These are phyloP conservation scores for Musa itinerans DNA, from an alignment of 176 grass and related monocot genomes.

Conservation along the genomic window DNA sequence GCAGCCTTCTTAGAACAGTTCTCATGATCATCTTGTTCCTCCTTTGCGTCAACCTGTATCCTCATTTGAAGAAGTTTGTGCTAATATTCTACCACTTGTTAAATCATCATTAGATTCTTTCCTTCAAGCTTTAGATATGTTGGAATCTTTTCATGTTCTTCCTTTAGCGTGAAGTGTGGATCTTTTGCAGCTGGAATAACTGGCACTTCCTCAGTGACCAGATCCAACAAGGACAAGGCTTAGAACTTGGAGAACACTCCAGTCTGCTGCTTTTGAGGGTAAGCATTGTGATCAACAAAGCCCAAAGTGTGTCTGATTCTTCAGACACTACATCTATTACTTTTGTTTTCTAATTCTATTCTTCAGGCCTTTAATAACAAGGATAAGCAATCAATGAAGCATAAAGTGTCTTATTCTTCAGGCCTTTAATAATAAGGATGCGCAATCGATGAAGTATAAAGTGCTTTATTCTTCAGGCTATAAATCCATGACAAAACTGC, in stretches of 20 bases:
- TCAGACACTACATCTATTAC: neutral
- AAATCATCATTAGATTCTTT: neutral
- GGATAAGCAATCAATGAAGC: too few species aligned
- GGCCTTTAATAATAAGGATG: too few species aligned
- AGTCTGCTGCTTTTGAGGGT: neutral
- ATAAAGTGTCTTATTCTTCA: too few species aligned
- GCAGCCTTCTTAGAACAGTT: neutral
- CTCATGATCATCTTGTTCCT: neutral
- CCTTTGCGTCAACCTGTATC: neutral
- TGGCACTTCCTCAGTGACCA: neutral
- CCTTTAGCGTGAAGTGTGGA: slow-evolving; percentile 5
- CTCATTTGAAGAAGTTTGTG: neutral
- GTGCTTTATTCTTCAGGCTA: too few species aligned
- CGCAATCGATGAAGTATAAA: too few species aligned
- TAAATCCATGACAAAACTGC: too few species aligned
- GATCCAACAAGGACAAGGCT: neutral
- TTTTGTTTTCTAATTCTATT: neutral
- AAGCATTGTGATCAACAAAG: neutral
- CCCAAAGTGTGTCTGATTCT: neutral
- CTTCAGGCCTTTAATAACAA: too few species aligned
- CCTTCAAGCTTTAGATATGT: neutral
- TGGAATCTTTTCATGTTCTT: neutral
- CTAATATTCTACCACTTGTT: neutral
- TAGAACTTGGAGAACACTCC: neutral
- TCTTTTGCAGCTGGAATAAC: neutral